Evolutionary conservation across 2,329 filamentous ascomycete genomes (phyloP).

Genomic region (Botrytis aclada): DNA sequence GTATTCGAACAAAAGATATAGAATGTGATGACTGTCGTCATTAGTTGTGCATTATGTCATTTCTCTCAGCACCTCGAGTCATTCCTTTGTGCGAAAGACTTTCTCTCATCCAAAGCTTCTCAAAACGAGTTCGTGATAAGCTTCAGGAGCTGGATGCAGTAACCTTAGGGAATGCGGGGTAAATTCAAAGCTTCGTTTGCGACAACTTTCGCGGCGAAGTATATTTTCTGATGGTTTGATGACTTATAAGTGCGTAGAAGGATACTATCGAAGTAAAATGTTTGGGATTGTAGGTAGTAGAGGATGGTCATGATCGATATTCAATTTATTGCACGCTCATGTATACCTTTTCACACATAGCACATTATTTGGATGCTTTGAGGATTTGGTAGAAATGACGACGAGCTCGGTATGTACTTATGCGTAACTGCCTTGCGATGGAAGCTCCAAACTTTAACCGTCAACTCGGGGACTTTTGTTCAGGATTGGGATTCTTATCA

Average conservation of each 20-base stretch:
- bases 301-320: neutral
- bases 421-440: neutral
- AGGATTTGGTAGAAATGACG: neutral
- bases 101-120: neutral
- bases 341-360: neutral
- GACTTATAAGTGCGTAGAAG: neutral
- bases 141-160: constrained; percentile 7
- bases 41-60: neutral
- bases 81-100: neutral
- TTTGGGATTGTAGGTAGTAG: neutral
- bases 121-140: neutral
- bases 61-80: neutral
- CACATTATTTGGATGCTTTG: neutral
- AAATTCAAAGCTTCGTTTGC: constrained; percentile 1
- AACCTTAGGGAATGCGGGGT: constrained; percentile 15
- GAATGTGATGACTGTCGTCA: neutral
- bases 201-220: neutral
- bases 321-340: neutral
- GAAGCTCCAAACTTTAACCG: neutral
- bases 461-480: neutral
- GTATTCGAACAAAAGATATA: neutral
- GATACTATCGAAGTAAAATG: neutral
- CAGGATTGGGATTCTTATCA: neutral
- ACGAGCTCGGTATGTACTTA: neutral
- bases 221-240: neutral